Evolutionary conservation across 2,329 filamentous ascomycete genomes (phyloP).

Genomic region (Cercospora berteroae): DNA sequence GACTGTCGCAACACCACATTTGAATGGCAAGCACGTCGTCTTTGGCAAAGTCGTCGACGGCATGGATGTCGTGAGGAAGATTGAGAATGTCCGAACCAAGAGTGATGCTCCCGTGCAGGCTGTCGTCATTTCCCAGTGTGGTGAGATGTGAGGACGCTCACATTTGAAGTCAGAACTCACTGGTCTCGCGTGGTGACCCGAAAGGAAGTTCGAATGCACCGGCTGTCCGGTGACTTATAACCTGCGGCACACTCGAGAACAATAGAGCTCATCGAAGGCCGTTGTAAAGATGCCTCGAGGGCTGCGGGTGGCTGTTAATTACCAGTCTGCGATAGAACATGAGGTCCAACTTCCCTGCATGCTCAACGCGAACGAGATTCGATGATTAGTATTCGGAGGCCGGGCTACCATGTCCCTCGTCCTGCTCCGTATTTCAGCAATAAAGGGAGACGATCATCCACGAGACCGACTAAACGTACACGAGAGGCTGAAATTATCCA

Average conservation of each 20-base stretch:
- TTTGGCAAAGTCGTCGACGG: slow-evolving; percentile 89
- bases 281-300: background rate
- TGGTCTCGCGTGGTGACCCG: background rate
- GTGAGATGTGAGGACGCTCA: slow-evolving; percentile 69
- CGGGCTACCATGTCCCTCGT: background rate
- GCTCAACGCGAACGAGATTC: background rate
- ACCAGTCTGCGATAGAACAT: background rate
- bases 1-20: slow-evolving; percentile 77
- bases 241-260: background rate
- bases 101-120: slow-evolving; percentile 83
- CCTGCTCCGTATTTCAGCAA: background rate
- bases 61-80: slow-evolving; percentile 86
- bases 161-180: background rate
- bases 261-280: background rate
- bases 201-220: background rate
- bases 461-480: background rate
- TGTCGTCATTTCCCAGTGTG: slow-evolving; percentile 80
- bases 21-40: slow-evolving; percentile 92
- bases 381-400: background rate
- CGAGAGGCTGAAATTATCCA: background rate
- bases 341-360: background rate
- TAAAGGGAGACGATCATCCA: background rate
- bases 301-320: background rate
- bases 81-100: slow-evolving; percentile 85
- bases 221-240: background rate